Conservation (phyloP, 164 flowering plant species). For the Berberis thunbergii region DNA sequence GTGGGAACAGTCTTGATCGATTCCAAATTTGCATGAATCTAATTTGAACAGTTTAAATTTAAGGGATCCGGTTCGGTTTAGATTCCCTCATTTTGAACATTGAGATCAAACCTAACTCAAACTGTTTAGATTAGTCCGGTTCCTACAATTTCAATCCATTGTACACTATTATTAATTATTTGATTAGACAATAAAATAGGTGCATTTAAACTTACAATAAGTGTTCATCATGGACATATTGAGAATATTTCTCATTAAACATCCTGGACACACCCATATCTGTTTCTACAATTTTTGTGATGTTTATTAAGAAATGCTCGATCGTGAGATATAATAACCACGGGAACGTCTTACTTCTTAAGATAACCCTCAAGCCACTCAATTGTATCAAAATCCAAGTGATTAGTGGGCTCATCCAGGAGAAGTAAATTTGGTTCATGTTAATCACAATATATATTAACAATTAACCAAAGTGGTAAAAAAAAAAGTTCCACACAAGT, state of each 20-base stretch:
- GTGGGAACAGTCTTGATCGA: no score
- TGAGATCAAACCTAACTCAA: no score
- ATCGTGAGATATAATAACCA: conserved; percentile 99
- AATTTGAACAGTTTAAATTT: no score
- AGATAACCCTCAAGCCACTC: conserved; percentile 99
- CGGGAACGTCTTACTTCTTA: conserved; percentile 74
- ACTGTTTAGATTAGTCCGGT: no score
- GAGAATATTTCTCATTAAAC: conserved; percentile 79
- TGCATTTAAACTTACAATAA: no score
- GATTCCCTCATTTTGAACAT: no score
- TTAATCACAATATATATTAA: conserved; percentile 11
- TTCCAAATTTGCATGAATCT: no score
- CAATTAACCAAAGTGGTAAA: neutral
- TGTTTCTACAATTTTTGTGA: conserved; percentile 92
- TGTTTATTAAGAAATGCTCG: conserved; percentile 97
- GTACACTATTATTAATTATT: no score
- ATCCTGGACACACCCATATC: conserved; percentile 98
- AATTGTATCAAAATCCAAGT: conserved; percentile 94
- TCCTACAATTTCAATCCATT: no score
- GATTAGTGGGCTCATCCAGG: conserved; percentile 98
- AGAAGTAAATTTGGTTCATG: conserved; percentile 98
- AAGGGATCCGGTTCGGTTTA: no score
- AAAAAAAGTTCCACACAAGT: neutral
- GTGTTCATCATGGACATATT: conserved; percentile 32
- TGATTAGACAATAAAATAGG: no score